These are phyloP conservation scores for Immersiella caudata DNA, from an alignment of 495 filamentous ascomycete genomes.

Conservation along the genomic window DNA sequence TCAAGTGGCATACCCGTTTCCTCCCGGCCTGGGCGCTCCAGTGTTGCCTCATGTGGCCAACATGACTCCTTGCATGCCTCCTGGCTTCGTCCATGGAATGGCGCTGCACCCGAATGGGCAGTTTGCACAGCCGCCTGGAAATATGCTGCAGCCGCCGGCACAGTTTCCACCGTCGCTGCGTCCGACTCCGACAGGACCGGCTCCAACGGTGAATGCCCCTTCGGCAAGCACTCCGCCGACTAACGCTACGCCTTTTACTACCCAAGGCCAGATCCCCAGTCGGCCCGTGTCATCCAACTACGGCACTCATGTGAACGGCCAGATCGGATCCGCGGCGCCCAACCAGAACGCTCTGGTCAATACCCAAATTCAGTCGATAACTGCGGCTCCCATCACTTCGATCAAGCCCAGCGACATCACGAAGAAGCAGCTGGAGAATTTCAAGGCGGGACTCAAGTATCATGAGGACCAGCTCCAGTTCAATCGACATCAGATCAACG, in stretches of 20 bases:
- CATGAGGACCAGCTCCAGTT: conserved; percentile 51
- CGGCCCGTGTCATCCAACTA: neutral
- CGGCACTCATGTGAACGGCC: neutral
- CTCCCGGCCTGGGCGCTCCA: conserved; percentile 21
- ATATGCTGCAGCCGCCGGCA: neutral
- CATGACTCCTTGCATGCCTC: conserved; percentile 28
- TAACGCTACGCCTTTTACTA: conserved; percentile 19
- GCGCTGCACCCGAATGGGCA: neutral
- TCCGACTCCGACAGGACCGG: conserved; percentile 26
- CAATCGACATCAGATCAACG: conserved; percentile 56
- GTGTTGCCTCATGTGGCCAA: conserved; percentile 33
- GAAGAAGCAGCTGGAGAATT: conserved; percentile 47
- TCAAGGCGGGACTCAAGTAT: conserved; percentile 51
- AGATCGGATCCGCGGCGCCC: no score
- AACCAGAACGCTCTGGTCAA: neutral
- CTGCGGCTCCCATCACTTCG: conserved; percentile 38
- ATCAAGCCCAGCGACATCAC: conserved; percentile 53
- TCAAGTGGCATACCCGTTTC: conserved; percentile 37
- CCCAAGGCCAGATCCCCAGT: conserved; percentile 11
- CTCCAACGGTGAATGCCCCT: neutral
- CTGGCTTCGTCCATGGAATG: conserved; percentile 15
- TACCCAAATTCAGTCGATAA: neutral
- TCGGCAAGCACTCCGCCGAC: conserved; percentile 17
- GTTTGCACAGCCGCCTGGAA: neutral
- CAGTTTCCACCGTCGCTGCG: conserved; percentile 26